Percentiles rank a stretch among this genome's conserved stretches.
Conservation (phyloP, 2,329 filamentous ascomycete genomes). For the Hymenoscyphus salicellus region DNA sequence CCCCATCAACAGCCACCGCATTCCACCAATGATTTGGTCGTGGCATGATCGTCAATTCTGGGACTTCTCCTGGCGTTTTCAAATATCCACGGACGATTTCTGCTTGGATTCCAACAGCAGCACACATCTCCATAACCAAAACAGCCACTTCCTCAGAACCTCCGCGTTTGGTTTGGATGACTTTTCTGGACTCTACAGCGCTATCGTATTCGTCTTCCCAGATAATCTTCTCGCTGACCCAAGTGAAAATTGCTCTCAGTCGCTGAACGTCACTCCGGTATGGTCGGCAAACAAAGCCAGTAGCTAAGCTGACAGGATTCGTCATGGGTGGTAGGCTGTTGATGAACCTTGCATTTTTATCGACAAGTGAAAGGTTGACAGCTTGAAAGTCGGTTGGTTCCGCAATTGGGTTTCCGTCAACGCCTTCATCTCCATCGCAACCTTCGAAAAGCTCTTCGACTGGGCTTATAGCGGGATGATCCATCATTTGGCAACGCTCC, state of each 20-base stretch:
- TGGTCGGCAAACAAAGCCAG: conserved; percentile 88
- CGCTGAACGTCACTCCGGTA: conserved; percentile 93
- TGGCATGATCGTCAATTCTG: conserved; percentile 78
- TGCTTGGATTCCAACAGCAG: conserved; percentile 79
- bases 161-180: conserved; percentile 79
- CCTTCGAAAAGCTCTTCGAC: conserved; percentile 84
- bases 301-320: conserved; percentile 77
- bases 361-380: conserved; percentile 80
- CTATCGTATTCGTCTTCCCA: conserved; percentile 96
- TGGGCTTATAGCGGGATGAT: conserved; percentile 81
- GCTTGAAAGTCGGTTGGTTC: conserved; percentile 77
- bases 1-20: conserved; percentile 82
- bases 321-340: conserved; percentile 77
- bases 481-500: conserved; percentile 92
- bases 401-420: conserved; percentile 77
- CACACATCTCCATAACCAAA: conserved; percentile 90
- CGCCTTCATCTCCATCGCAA: conserved; percentile 85
- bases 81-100: conserved; percentile 88
- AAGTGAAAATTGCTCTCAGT: conserved; percentile 91
- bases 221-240: conserved; percentile 89
- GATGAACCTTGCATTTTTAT: conserved; percentile 93
- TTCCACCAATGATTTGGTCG: conserved; percentile 98
- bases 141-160: conserved; percentile 87
- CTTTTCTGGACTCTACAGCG: conserved; percentile 75
- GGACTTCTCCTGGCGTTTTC: conserved; percentile 80